Evolutionary conservation across 179 eudicot species (phyloP), one percentile per base, ranked within the genome.

Genomic region (Nepenthes alata): DNA sequence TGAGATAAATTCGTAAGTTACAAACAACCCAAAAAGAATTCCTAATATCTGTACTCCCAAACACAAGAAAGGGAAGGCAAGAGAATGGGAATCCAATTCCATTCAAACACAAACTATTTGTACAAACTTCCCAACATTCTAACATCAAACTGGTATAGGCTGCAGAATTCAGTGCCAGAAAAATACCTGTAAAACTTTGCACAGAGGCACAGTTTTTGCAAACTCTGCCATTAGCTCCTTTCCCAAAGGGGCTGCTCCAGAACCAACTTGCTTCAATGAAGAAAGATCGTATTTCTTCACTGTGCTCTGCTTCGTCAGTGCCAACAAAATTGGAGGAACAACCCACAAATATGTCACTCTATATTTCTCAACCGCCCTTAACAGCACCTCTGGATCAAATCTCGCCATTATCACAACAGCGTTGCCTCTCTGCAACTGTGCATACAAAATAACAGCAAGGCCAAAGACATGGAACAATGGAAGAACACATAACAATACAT

Each of bases 181-280:
- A 9, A 12, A 15, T 68, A 85, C 95, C 87, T 90, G 95, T 2
- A 73, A 3, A 54, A 88, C 73, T 44, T 36, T 41, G 57, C 84
- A 77, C 48, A 73, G 77, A 63, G 97, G 96, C 47, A 85, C 69
- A 48, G 53, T 70, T 72, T 76, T 83, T 0, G 85, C 76, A 62
- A 85, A 78, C 55, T 81, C 83, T 39, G 63, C 75, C 89, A 85
- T 86, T 67, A 80, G 66, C 67, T 90, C 94, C 75, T 74, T 80
- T 47, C 96, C 97, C 53, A 90, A 54, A 49, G 97, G 97, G 6
- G 97, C 97, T 6, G 93, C 94, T 45, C 90, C 95, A 0, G 90
- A 85, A 54, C 91, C 88, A 63, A 87, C 67, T 64, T 75, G 67
- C 75, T 67, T 80, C 69, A 87, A 69, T 35, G 83, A 80, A 15